Evolutionary conservation across 495 filamentous ascomycete species (phyloP), one percentile per base, ranked within the genome.

Genomic region (Rhypophila decipiens): DNA sequence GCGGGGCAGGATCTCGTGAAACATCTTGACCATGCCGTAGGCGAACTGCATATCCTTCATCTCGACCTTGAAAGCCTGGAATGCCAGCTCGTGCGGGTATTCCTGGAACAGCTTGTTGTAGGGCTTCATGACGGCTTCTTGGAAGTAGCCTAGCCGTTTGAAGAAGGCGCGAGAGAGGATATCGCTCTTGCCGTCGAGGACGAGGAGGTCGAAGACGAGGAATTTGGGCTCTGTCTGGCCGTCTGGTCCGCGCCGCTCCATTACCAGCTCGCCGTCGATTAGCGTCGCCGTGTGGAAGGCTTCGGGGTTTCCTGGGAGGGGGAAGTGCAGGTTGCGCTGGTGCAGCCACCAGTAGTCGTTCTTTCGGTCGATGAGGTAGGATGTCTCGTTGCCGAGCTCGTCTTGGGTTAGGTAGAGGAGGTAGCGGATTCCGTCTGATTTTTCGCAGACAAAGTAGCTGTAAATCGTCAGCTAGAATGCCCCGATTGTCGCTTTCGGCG

Each of bases 401-500:
- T 71, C 71, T 8, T 52, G 53, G 49, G 86, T 86, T 51, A 90
- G 83, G 73, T 91, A 98, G 61, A 98, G 81, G 18, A 98, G 77
- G 63, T 90, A 96, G 35, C 93, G 83, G 56, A 97, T 88, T 29
- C 93, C 93, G 60, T 98, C 93, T 0, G 91, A 95, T 68, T 98
- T 98, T 68, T 98, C 93, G 72, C 93, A 96, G 53, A 98, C 86
- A 60, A 87, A 97, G 69, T 96, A 98, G 64, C 81, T 84, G 47
- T 21, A 38, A 12, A 3, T 8, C 27, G 39, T 35, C 22, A 43
- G 20, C 35, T 11, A 46, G 35, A 21, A 37, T 19, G 10, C 9
- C 15, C 12, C 39, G 39, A 27, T 10, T 24, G 39, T 3, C 7
- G 17, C 21, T 24, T 7, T n/a, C n/a, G n/a, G n/a, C n/a, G n/a